Base-by-base conservation (phyloP, 306 rosid species). In the Argentina anserina region DNA sequence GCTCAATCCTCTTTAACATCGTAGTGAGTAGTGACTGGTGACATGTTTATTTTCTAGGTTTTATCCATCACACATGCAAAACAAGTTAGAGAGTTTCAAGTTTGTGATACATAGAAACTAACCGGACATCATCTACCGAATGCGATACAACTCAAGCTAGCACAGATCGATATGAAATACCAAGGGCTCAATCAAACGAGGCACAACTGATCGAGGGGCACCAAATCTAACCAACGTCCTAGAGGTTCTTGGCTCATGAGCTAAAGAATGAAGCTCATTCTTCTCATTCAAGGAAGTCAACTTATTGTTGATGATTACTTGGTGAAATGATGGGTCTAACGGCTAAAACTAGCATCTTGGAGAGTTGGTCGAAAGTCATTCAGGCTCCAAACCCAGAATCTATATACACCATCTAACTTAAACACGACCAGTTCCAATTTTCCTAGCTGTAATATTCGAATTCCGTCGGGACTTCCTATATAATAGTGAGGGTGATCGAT, bases 351-450 rank as follows among this genome's bases (percentile, higher is more conserved):
- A 33, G 39, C 26, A 17, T 40, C 52, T 5, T 39, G 29, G 52
- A 43, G n/a, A n/a, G n/a, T n/a, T n/a, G n/a, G n/a, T n/a, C 26
- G 17, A 71, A 71, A 71, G 26, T 70, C 15, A 39, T 25, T 61
- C 53, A 39, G 3, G 3, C 31, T 56, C 42, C 55, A 17, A 25
- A 6, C 40, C n/a, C 42, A 41, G 13, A 18, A 50, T 50, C n/a
- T 6, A 43, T 15, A 33, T 15, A 55, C 25, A 21, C 28, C 66
- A 40, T 41, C 65, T 43, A 61, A 31, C 0, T 26, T 50, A 70
- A 47, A 50, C 28, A 8, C 58, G 36, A 60, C 11, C n/a, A 60
- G 9, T 21, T 15, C 65, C 65, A 31, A 25, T 14, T 15, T 6
- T 60, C 65, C 49, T 14, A 36, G 26, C 75, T 39, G 65, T 37